Percentiles rank a stretch among this genome's conserved stretches.
Evolutionary conservation across 2,329 filamentous ascomycete species (phyloP).

Genomic region (Chaetothyriales sp.): DNA sequence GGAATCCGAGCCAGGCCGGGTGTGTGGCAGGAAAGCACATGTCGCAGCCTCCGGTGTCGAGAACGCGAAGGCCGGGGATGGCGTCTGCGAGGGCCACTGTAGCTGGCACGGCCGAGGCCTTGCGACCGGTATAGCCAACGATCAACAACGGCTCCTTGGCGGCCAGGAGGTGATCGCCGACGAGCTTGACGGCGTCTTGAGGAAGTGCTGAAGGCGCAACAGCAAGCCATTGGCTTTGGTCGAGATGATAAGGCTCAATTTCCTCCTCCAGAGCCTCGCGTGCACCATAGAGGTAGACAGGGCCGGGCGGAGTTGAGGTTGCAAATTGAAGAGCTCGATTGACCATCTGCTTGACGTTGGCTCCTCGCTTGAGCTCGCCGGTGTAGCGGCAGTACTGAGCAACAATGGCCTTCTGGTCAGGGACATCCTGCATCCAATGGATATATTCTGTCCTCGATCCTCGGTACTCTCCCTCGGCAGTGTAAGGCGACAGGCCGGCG

Average conservation of each 20-base stretch:
- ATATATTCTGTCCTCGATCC: slow-evolving; percentile 72
- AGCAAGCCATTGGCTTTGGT: slow-evolving; percentile 55
- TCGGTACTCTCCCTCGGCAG: slow-evolving; percentile 60
- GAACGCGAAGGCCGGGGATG: slow-evolving; percentile 34
- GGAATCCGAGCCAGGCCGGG: slow-evolving; percentile 49
- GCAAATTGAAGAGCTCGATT: slow-evolving; percentile 74
- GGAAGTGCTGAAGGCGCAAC: slow-evolving; percentile 52
- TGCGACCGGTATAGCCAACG: slow-evolving; percentile 36
- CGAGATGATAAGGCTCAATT: slow-evolving; percentile 54
- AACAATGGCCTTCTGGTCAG: slow-evolving; percentile 66
- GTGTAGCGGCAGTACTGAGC: slow-evolving; percentile 74
- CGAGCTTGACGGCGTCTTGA: slow-evolving; percentile 28
- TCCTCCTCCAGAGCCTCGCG: slow-evolving; percentile 79
- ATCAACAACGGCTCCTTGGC: slow-evolving; percentile 36
- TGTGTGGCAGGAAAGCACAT: slow-evolving; percentile 36
- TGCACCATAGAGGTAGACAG: slow-evolving; percentile 63
- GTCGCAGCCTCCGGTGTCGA: slow-evolving; percentile 39
- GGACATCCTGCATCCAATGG: slow-evolving; percentile 74
- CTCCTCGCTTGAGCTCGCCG: slow-evolving; percentile 67
- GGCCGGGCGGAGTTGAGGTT: slow-evolving; percentile 58
- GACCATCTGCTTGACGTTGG: slow-evolving; percentile 79
- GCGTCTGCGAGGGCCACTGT: slow-evolving; percentile 33
- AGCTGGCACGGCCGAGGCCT: slow-evolving; percentile 27
- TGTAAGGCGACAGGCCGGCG: slow-evolving; percentile 62
- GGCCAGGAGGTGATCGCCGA: slow-evolving; percentile 29